These are phyloP conservation scores for Sanghuangporus baumii DNA, from an alignment of 1,284 basidiomycete species.

Conservation along the genomic window DNA sequence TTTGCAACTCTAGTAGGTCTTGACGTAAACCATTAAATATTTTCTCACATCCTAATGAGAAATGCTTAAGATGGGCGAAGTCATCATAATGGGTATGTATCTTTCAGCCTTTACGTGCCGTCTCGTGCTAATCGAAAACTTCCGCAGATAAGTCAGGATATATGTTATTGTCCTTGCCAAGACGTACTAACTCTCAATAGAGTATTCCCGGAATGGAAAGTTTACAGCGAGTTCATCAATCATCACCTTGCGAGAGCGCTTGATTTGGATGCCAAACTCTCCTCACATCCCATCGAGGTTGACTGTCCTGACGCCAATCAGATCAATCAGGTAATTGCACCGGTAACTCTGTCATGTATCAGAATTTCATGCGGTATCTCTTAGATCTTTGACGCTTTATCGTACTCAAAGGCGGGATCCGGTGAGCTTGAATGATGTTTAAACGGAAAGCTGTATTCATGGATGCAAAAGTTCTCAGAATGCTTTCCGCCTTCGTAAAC, in stretches of 20 bases:
- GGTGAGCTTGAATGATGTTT: conserved; percentile 33
- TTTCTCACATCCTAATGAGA: background rate
- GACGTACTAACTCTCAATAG: conserved; percentile 30
- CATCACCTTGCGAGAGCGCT: conserved; percentile 64
- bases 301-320: conserved; percentile 84
- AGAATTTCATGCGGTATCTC: background rate
- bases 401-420: conserved; percentile 84
- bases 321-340: conserved; percentile 61
- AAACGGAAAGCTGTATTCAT: conserved; percentile 11
- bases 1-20: conserved; percentile 75
- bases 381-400: conserved; percentile 82
- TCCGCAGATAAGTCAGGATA: conserved; percentile 41
- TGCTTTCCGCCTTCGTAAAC: conserved; percentile 87
- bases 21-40: background rate
- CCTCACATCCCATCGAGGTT: conserved; percentile 95
- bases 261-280: conserved; percentile 81
- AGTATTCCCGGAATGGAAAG: conserved; percentile 74
- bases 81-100: conserved; percentile 75
- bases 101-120: background rate
- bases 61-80: conserved; percentile 73
- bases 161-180: conserved; percentile 10
- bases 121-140: background rate
- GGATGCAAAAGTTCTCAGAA: conserved; percentile 68
- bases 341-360: background rate
- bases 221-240: conserved; percentile 65